Conservation (phyloP, 768 basidiomycete genomes). For the Leucocoprinus sp. region DNA sequence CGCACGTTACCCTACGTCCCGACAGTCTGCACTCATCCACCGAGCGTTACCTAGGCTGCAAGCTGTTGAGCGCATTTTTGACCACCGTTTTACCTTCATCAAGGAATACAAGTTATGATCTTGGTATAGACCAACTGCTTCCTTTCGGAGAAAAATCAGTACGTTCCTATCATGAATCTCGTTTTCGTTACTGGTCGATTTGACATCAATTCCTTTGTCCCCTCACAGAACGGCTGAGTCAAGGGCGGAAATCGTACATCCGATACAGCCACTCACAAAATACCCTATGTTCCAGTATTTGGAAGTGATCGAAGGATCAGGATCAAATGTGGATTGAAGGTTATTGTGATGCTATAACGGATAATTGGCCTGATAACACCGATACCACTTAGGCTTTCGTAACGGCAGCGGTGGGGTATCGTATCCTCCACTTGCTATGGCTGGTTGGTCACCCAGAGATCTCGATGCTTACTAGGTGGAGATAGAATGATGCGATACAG, state of each 20-base stretch:
- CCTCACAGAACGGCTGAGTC: constrained; percentile 30
- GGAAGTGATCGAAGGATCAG: constrained; percentile 51
- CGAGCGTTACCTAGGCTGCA: constrained; percentile 47
- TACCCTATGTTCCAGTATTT: constrained; percentile 44
- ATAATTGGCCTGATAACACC: neutral
- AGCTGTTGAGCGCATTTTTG: constrained; percentile 33
- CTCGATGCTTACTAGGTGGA: constrained; percentile 39
- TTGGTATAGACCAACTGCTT: constrained; percentile 54
- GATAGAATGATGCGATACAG: constrained; percentile 70
- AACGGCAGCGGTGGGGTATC: constrained; percentile 37
- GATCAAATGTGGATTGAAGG: constrained; percentile 70
- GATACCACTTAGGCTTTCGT: constrained; percentile 43
- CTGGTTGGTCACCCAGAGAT: neutral
- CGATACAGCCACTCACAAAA: constrained; percentile 42
- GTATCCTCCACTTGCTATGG: constrained; percentile 38
- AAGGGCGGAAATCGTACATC: constrained; percentile 39
- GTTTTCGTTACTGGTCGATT: neutral
- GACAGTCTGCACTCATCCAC: constrained; percentile 34
- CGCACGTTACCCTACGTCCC: constrained; percentile 62
- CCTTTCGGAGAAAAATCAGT: constrained; percentile 63
- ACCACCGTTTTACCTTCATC: constrained; percentile 48
- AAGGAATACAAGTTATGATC: constrained; percentile 45
- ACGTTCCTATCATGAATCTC: constrained; percentile 15
- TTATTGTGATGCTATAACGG: constrained; percentile 20
- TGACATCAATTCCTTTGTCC: neutral